Evolutionary conservation across 768 basidiomycete species (phyloP).

Genomic region (Tubosaeta sp.): DNA sequence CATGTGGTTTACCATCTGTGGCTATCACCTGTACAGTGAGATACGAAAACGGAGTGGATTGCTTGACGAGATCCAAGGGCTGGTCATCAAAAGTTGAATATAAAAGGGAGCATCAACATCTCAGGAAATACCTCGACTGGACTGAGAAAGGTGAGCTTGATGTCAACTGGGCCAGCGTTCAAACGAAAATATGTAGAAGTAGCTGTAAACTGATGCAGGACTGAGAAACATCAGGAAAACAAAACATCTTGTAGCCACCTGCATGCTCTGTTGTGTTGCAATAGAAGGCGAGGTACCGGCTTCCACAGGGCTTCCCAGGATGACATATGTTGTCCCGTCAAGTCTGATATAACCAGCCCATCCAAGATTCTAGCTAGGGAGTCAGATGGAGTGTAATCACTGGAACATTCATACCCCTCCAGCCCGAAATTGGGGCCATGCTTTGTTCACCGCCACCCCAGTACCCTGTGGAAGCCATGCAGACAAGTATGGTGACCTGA

Average conservation of each 20-base stretch:
- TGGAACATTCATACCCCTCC: conserved; percentile 39
- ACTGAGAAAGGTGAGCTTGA: conserved; percentile 60
- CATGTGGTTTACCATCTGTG: conserved; percentile 45
- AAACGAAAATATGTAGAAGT: neutral
- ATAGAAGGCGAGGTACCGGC: conserved; percentile 34
- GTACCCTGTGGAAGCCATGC: conserved; percentile 59
- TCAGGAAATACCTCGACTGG: conserved; percentile 56
- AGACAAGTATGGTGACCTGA: conserved; percentile 61
- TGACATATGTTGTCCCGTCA: conserved; percentile 51
- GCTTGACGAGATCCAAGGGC: conserved; percentile 57
- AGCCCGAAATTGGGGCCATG: conserved; percentile 68
- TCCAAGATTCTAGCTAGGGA: conserved; percentile 43
- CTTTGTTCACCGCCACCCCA: conserved; percentile 38
- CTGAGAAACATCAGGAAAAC: neutral
- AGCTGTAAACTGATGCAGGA: neutral
- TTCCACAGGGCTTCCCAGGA: conserved; percentile 52
- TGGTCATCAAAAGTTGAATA: conserved; percentile 18
- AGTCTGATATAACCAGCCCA: conserved; percentile 66
- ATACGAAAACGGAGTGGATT: conserved; percentile 60
- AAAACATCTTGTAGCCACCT: conserved; percentile 28
- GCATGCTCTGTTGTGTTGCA: conserved; percentile 55
- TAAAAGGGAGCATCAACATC: neutral
- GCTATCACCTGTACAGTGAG: conserved; percentile 47
- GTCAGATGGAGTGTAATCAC: conserved; percentile 9
- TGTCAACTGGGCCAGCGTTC: conserved; percentile 35